Conservation (phyloP, 1,139 yeast genomes). For the Hemisphaericaspora xylanilytica region DNA sequence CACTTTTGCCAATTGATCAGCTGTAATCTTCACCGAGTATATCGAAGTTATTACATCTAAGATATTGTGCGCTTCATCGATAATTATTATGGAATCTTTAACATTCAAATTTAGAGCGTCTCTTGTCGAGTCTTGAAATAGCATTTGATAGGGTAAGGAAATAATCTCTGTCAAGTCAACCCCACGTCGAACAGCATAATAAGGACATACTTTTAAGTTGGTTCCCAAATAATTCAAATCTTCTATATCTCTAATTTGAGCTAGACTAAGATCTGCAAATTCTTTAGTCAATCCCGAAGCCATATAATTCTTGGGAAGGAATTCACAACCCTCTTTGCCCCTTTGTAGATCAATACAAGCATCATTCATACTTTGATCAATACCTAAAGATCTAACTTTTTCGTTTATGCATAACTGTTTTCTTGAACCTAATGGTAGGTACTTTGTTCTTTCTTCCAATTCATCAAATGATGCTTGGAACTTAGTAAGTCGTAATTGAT, state of each 20-base stretch:
- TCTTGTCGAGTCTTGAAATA: conserved; percentile 66
- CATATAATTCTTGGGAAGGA: conserved; percentile 36
- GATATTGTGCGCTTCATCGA: conserved; percentile 93
- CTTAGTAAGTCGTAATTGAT: conserved; percentile 61
- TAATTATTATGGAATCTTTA: conserved; percentile 64
- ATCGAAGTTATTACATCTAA: conserved; percentile 73
- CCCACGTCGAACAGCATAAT: conserved; percentile 67
- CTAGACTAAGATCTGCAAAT: conserved; percentile 59
- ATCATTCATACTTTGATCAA: conserved; percentile 67
- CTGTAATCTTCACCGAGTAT: conserved; percentile 59
- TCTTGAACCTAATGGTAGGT: conserved; percentile 74
- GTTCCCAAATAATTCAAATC: conserved; percentile 67
- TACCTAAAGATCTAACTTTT: conserved; percentile 48
- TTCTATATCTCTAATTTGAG: conserved; percentile 77
- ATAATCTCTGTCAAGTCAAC: conserved; percentile 65
- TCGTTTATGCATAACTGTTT: conserved; percentile 81
- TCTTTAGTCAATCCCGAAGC: conserved; percentile 34
- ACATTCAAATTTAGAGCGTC: conserved; percentile 57
- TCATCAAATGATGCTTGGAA: conserved; percentile 62
- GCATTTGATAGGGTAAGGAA: conserved; percentile 81
- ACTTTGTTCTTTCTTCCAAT: conserved; percentile 46
- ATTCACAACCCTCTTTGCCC: conserved; percentile 48
- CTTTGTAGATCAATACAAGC: conserved; percentile 76
- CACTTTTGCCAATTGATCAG: conserved; percentile 45
- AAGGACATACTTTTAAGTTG: conserved; percentile 67